Percentiles rank a stretch among this genome's conserved stretches.
Evolutionary conservation across 2,329 filamentous ascomycete genomes (phyloP).

Genomic region (Coniochaeta sp.): DNA sequence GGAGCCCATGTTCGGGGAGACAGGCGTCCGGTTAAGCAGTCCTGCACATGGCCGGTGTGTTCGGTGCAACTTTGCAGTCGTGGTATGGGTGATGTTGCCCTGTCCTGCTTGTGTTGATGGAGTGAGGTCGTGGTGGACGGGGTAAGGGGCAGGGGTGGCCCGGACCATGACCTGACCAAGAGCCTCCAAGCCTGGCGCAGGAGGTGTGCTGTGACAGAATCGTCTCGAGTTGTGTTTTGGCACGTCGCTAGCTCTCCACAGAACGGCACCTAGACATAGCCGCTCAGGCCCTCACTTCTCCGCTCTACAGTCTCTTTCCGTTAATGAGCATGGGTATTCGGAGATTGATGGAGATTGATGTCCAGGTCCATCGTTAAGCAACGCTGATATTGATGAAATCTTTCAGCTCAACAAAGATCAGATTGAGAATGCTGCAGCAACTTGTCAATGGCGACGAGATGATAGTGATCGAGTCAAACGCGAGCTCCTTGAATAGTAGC

Average conservation of each 20-base stretch:
- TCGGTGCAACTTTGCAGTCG: not conserved
- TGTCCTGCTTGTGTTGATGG: too few relatives aligned
- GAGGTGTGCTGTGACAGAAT: constrained; percentile 34
- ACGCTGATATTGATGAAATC: not conserved
- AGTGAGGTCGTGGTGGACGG: not conserved
- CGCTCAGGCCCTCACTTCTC: constrained; percentile 12
- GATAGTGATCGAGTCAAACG: not conserved
- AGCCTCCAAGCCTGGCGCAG: constrained; percentile 9
- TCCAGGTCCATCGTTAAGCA: not conserved
- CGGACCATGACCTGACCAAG: constrained; percentile 1
- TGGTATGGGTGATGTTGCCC: not conserved
- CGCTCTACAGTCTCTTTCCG: not conserved
- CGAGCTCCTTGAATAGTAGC: not conserved
- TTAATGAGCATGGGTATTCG: not conserved
- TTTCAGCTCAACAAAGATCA: not conserved
- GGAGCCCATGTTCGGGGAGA: constrained; percentile 4
- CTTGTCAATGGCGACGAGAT: not conserved
- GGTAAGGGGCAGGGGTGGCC: constrained; percentile 2
- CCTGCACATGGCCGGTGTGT: constrained; percentile 1
- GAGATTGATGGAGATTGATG: constrained; percentile 1
- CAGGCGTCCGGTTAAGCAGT: constrained; percentile 8
- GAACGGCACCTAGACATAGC: too few relatives aligned
- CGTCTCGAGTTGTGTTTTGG: constrained; percentile 42
- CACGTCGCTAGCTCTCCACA: constrained; percentile 17
- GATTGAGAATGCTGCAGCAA: not conserved